Base-by-base conservation (phyloP, 2,329 filamentous ascomycete genomes). In the Pleoardoris graminearum region DNA sequence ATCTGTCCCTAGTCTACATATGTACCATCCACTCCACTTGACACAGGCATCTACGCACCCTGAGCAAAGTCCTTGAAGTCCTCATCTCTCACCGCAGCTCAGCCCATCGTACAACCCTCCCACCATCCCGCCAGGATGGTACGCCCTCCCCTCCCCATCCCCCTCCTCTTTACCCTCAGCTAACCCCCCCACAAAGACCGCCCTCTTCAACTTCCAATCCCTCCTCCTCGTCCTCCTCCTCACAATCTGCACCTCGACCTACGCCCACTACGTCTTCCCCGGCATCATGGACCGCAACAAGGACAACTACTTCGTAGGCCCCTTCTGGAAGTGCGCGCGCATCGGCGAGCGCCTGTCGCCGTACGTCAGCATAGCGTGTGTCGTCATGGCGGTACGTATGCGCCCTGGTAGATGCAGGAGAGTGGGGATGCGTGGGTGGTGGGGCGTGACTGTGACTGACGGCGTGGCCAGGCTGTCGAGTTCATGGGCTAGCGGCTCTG, bases 131-230 rank as follows among this genome's bases (percentile, higher is more conserved):
- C 21, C 5, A 47, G 19, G 22, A 47, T 47, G 44, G 44, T 27
- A 23, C 25, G 21, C 38, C 17, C 21, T n/a, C 32, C 22, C 32
- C 36, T 30, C 41, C 32, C 29, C 22, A 12, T 29, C n/a, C 21
- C 27, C 32, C 21, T 12, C 17, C 12, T 4, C 19, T 22, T 14
- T 4, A n/a, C 33, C 4, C 33, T 7, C 17, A 50, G 27, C 51
- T 57, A 50, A n/a, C 27, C 21, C 51, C 46, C 29, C 30, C 45
- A 45, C 50, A 32, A 68, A 97, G 94, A 89, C 94, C 54, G 94
- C 94, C 50, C 88, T 99, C 69, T 97, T 99, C 86, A 97, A 97
- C 79, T 97, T 99, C 80, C 91, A 97, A 76, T 96, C 91, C 53
- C 88, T 97, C 64, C 85, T 99, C 65, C 85, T 97, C 66, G 93